Conservation (phyloP, 1,284 basidiomycete species). For the Trametes polyzona region DNA sequence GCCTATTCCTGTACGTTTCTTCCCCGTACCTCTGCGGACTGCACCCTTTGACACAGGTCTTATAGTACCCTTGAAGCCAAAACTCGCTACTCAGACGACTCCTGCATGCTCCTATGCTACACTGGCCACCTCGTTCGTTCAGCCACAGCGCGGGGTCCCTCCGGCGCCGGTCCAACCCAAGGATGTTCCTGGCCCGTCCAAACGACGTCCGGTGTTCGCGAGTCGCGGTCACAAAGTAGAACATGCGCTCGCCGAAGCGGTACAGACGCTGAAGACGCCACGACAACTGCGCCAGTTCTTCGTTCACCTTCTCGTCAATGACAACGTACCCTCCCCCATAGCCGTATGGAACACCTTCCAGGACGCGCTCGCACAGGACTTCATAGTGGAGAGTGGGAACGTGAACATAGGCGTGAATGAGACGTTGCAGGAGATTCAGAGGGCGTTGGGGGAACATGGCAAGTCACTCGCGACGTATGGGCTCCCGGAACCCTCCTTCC, state of each 20-base stretch:
- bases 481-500: slow-evolving; percentile 33
- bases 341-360: slow-evolving; percentile 34
- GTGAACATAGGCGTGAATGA: slow-evolving; percentile 29
- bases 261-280: slow-evolving; percentile 35
- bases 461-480: slow-evolving; percentile 32
- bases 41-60: too few species aligned
- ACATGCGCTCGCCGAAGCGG: slow-evolving; percentile 39
- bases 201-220: slow-evolving; percentile 2
- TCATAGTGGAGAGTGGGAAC: slow-evolving; percentile 28
- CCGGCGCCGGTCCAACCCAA: background rate
- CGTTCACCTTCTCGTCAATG: slow-evolving; percentile 39
- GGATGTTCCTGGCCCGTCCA: slow-evolving; percentile 15
- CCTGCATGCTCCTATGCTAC: slow-evolving; percentile 2
- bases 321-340: slow-evolving; percentile 32
- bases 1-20: background rate
- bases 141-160: background rate
- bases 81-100: too few species aligned
- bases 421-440: slow-evolving; percentile 29
- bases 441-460: slow-evolving; percentile 31
- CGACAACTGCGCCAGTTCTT: slow-evolving; percentile 40
- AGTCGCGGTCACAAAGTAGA: slow-evolving; percentile 30
- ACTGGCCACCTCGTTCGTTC: slow-evolving; percentile 2
- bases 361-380: slow-evolving; percentile 32
- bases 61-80: too few species aligned
- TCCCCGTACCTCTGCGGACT: too few species aligned